These are phyloP conservation scores for Sporothrix pallida DNA, from an alignment of 2,329 filamentous ascomycete species.

Conservation along the genomic window DNA sequence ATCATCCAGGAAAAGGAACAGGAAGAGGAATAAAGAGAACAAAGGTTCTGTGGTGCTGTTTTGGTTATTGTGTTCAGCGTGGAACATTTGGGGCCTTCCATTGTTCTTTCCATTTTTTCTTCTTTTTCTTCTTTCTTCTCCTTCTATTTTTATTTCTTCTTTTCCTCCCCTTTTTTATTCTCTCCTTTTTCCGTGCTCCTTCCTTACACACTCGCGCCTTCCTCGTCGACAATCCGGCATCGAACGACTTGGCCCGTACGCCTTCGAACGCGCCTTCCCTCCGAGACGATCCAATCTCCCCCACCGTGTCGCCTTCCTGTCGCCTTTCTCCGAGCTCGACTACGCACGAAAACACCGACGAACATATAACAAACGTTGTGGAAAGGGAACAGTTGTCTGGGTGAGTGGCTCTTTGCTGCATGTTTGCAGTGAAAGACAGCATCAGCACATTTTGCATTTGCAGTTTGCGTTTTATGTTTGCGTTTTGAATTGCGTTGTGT, in stretches of 20 bases:
- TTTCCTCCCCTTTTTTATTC: not conserved
- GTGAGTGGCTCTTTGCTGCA: conserved; percentile 16
- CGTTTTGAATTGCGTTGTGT: conserved; percentile 1
- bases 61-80: conserved; percentile 8
- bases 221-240: conserved; percentile 9
- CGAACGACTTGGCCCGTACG: not conserved
- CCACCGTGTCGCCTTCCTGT: not conserved
- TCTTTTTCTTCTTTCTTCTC: not conserved
- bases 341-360: not conserved
- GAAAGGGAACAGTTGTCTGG: not conserved
- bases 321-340: not conserved
- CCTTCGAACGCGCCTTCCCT: conserved; percentile 6
- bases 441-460: not conserved
- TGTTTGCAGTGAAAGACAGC: not conserved
- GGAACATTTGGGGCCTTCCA: not conserved
- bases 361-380: not conserved
- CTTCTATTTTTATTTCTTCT: not conserved
- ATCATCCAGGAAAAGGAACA: not conserved
- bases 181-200: conserved; percentile 5
- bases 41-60: not conserved
- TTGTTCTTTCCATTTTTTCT: not conserved
- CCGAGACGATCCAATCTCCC: not conserved
- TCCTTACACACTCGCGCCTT: conserved; percentile 7
- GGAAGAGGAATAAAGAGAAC: not conserved
- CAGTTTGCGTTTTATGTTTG: not conserved